Conservation (phyloP, 2,329 filamentous ascomycete species). For the Aspergillus eucalypticola region DNA sequence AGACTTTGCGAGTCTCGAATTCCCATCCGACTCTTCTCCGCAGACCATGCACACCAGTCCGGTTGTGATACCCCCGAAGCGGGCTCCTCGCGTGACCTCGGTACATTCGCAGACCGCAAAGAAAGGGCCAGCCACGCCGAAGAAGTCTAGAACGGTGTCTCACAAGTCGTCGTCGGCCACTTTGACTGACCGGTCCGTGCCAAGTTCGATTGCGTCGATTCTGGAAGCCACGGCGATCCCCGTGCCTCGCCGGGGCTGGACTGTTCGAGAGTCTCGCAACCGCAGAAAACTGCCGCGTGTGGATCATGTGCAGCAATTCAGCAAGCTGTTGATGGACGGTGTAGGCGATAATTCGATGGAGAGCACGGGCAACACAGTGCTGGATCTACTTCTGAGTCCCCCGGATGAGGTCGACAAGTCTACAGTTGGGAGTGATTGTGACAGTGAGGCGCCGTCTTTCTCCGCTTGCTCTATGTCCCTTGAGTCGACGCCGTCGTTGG, state of each 20-base stretch:
- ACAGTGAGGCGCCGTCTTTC: constrained; percentile 44
- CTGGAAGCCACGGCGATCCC: constrained; percentile 63
- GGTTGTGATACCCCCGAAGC: constrained; percentile 40
- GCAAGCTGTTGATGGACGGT: constrained; percentile 58
- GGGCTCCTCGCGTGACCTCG: constrained; percentile 24
- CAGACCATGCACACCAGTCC: constrained; percentile 31
- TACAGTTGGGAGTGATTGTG: constrained; percentile 42
- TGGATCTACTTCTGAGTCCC: constrained; percentile 59
- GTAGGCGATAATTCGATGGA: constrained; percentile 47
- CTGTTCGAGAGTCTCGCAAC: constrained; percentile 41
- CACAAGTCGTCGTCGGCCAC: constrained; percentile 30
- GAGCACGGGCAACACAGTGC: constrained; percentile 47
- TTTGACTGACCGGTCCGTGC: constrained; percentile 47
- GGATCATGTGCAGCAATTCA: constrained; percentile 52
- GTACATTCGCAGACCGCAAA: constrained; percentile 18
- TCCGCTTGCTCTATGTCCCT: constrained; percentile 56
- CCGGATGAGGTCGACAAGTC: constrained; percentile 48
- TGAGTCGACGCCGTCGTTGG: constrained; percentile 60
- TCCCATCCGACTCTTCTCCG: constrained; percentile 15
- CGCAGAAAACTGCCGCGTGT: constrained; percentile 43
- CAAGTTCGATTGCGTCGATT: constrained; percentile 58
- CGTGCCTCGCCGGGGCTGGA: constrained; percentile 46
- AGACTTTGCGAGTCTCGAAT: constrained; percentile 20
- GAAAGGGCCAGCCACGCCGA: constrained; percentile 22
- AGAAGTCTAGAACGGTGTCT: constrained; percentile 19